A percentile compares a stretch with the other conserved stretches of the same genome.
These are phyloP conservation scores for Achlya hypogyna DNA, from an alignment of 352 stramenopile genomes.

Conservation along the genomic window DNA sequence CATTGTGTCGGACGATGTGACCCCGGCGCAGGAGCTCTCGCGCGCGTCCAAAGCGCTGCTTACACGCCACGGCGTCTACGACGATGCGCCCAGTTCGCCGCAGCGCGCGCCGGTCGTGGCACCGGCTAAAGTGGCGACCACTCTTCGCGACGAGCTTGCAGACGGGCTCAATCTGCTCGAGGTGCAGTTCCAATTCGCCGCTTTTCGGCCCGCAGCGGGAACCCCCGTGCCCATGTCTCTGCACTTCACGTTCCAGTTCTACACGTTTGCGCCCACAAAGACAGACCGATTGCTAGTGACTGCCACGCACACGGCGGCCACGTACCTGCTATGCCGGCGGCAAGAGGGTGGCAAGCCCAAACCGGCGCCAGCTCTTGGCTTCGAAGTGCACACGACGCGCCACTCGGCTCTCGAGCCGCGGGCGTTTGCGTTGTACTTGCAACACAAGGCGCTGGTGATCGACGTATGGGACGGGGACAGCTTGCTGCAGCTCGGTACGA, in stretches of 20 bases:
- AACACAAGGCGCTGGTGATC: conserved; percentile 75
- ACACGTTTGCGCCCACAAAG: conserved; percentile 76
- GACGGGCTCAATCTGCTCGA: conserved; percentile 78
- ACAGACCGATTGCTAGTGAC: conserved; percentile 74
- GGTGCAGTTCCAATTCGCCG: conserved; percentile 87
- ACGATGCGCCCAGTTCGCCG: conserved; percentile 6
- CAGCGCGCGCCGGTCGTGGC: neutral
- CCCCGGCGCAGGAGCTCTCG: conserved; percentile 47
- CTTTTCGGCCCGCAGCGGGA: conserved; percentile 39
- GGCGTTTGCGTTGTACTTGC: conserved; percentile 82
- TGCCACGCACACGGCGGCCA: conserved; percentile 36
- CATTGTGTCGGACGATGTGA: conserved; percentile 9
- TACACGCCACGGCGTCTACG: conserved; percentile 70
- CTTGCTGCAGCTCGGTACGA: conserved; percentile 81
- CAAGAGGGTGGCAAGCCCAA: conserved; percentile 49
- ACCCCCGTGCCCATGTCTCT: conserved; percentile 33
- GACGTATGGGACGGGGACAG: conserved; percentile 92
- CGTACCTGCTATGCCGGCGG: conserved; percentile 21
- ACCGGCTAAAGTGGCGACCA: conserved; percentile 25
- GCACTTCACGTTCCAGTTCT: conserved; percentile 92
- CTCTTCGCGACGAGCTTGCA: conserved; percentile 55
- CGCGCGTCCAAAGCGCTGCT: conserved; percentile 78
- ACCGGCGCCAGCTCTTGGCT: conserved; percentile 58
- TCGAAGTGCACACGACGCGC: conserved; percentile 60
- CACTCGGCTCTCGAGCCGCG: conserved; percentile 52